These are phyloP conservation scores for Diaporthe ampelina DNA, from an alignment of 2,329 filamentous ascomycete genomes.

Conservation along the genomic window DNA sequence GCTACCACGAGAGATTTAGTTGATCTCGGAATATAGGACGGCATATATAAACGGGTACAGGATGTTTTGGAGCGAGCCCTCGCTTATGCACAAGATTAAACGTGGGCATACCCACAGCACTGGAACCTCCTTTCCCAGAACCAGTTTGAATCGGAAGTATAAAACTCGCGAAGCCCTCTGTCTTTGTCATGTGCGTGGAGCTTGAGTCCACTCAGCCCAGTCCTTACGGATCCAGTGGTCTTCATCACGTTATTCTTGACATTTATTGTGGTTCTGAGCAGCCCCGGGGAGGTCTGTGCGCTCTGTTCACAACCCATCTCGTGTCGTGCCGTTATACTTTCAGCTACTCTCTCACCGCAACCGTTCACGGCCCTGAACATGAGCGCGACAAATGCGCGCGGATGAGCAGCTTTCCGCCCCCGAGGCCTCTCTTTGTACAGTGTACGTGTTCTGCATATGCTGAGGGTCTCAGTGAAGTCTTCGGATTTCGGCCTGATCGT, in stretches of 20 bases:
- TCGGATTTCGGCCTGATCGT: background rate
- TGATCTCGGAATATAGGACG: constrained; percentile 28
- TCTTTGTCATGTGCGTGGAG: constrained; percentile 14
- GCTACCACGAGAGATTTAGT: constrained; percentile 7
- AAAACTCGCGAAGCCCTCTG: background rate
- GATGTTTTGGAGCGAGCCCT: background rate
- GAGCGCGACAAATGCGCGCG: background rate
- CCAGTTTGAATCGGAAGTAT: background rate
- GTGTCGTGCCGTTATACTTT: background rate
- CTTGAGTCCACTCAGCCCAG: constrained; percentile 15
- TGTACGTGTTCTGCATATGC: no score
- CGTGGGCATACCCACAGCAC: background rate
- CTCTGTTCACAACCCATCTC: background rate
- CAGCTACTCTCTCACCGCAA: background rate
- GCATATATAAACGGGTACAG: constrained; percentile 1
- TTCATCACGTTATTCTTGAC: constrained; percentile 13
- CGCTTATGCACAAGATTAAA: constrained; percentile 14
- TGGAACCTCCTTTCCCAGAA: constrained; percentile 24
- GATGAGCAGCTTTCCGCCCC: background rate
- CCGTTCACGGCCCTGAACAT: background rate
- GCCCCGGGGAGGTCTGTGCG: background rate
- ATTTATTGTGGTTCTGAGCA: constrained; percentile 9
- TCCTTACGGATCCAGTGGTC: background rate
- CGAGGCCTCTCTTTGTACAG: background rate
- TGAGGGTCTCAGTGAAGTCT: background rate